phyloP scores from a whole-genome alignment of 257 asterid genomes.

The Schizonepeta tenuifolia region DNA sequence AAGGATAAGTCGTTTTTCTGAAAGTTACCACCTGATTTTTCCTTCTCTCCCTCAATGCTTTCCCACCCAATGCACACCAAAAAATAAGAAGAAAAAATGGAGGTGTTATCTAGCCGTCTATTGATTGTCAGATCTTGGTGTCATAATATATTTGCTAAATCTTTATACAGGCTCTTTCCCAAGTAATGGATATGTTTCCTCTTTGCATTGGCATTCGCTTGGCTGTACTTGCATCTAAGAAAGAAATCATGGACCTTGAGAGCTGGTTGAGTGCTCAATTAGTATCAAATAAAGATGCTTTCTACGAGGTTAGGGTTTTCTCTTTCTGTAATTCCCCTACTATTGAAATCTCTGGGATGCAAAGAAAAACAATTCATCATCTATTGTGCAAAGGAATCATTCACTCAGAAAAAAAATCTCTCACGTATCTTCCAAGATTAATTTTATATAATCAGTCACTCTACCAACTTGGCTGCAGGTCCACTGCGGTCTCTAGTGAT shows the following conservation, averaged over 20 bases:
- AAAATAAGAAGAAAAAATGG: background rate
- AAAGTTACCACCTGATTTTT: background rate
- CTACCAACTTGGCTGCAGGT: background rate
- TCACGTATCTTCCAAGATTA: background rate
- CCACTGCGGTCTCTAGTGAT: background rate
- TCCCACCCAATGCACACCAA: background rate
- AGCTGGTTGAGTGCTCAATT: slow-evolving; percentile 74
- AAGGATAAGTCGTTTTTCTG: background rate
- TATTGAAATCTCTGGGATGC: background rate
- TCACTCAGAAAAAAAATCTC: background rate
- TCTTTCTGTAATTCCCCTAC: background rate
- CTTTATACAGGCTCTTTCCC: slow-evolving; percentile 63
- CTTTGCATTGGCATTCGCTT: slow-evolving; percentile 70
- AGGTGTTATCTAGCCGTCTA: background rate
- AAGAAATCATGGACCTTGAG: slow-evolving; percentile 82
- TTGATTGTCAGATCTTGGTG: slow-evolving; percentile 22
- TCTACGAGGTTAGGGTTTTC: slow-evolving; percentile 64
- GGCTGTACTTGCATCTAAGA: slow-evolving; percentile 84
- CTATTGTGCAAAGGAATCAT: background rate
- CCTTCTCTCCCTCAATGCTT: background rate
- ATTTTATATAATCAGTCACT: background rate
- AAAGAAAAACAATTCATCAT: background rate
- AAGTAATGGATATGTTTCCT: slow-evolving; percentile 80
- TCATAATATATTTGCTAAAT: slow-evolving; percentile 31
- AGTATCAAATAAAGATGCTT: slow-evolving; percentile 60